Conservation (phyloP, 2,329 filamentous ascomycete genomes). For the Colletotrichum gigasporum region DNA sequence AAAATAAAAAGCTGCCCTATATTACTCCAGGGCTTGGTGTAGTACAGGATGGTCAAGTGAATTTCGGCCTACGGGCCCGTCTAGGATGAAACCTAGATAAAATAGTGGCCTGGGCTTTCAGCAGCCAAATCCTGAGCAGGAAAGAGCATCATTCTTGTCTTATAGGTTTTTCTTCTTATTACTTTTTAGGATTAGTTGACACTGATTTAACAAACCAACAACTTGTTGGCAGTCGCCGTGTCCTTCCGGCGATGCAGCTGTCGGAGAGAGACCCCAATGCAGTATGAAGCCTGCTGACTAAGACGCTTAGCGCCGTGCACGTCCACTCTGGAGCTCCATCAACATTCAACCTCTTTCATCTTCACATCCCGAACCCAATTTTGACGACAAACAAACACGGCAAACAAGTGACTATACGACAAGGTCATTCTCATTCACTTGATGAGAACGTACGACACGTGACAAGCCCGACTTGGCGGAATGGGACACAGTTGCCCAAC, state of each 20-base stretch:
- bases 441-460: background rate
- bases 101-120: no score
- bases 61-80: no score
- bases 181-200: no score
- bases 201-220: no score
- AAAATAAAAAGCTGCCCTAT: no score
- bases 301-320: slow-evolving; percentile 9
- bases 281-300: slow-evolving; percentile 16
- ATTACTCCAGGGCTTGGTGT: no score
- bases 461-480: background rate
- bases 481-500: background rate
- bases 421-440: background rate
- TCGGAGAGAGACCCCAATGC: background rate
- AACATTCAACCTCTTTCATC: slow-evolving; percentile 29
- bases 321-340: slow-evolving; percentile 17
- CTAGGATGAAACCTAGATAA: no score
- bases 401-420: background rate
- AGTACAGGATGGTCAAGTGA: no score
- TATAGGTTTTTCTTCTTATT: background rate
- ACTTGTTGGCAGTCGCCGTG: no score
- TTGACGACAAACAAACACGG: slow-evolving; percentile 17
- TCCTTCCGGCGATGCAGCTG: no score
- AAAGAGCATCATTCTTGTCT: no score
- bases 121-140: no score
- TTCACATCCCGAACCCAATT: background rate